Evolutionary conservation across 805 yeast species (phyloP).

Genomic region (Barnettozyma pratensis): DNA sequence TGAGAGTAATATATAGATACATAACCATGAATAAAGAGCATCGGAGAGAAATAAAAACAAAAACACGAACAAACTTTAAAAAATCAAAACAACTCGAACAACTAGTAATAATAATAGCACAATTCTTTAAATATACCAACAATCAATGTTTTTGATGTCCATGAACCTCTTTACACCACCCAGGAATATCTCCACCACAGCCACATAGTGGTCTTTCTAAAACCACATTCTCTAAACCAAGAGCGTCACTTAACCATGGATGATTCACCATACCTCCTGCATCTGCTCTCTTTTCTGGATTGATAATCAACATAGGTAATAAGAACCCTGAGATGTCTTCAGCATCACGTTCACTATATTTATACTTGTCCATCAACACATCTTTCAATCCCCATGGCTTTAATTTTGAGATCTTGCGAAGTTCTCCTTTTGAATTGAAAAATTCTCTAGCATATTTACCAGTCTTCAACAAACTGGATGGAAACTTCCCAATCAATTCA

Average conservation of each 20-base stretch:
- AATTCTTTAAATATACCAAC: background rate
- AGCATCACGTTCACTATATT: constrained; percentile 63
- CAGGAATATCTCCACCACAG: constrained; percentile 83
- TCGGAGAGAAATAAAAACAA: too few species aligned
- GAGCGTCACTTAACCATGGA: constrained; percentile 73
- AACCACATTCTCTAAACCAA: constrained; percentile 67
- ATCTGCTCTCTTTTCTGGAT: constrained; percentile 82
- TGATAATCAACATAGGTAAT: constrained; percentile 73
- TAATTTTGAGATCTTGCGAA: constrained; percentile 73
- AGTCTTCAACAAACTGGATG: constrained; percentile 50
- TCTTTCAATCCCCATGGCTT: constrained; percentile 86
- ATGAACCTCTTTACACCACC: constrained; percentile 75
- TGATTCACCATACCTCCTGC: constrained; percentile 95
- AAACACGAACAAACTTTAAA: background rate
- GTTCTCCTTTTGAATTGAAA: constrained; percentile 62
- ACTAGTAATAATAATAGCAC: background rate
- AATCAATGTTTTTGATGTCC: constrained; percentile 34
- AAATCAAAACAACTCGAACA: background rate
- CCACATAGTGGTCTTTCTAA: constrained; percentile 70
- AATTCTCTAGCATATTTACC: constrained; percentile 58
- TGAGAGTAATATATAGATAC: too few species aligned
- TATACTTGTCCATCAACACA: constrained; percentile 83
- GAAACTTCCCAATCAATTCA: constrained; percentile 71
- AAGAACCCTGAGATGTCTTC: constrained; percentile 70
- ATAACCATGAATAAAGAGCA: too few species aligned